Base-by-base conservation (phyloP, 2,329 filamentous ascomycete genomes). In the Septoria linicola region DNA sequence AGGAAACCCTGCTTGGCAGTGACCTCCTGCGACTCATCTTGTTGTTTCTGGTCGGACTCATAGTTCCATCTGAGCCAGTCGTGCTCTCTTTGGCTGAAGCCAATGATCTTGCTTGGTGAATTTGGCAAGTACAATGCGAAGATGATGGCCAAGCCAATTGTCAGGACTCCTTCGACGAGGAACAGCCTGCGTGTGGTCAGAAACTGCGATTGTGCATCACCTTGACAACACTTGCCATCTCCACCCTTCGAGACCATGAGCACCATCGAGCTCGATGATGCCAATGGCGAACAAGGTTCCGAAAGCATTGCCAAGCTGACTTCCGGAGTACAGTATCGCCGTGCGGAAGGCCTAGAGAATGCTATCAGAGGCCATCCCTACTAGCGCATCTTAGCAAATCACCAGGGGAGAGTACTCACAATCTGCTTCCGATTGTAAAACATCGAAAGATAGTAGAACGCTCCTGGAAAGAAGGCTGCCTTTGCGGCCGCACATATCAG, bases 391-490 rank as follows among this genome's bases (percentile, higher is more conserved):
- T n/a, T n/a, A n/a, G n/a, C n/a, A n/a, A n/a, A n/a, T n/a, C n/a
- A n/a, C n/a, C n/a, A n/a, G n/a, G n/a, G n/a, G n/a, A n/a, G n/a
- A n/a, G n/a, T n/a, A n/a, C n/a, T n/a, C 2, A 65, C 70, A 13
- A 73, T 66, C 53, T 73, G 69, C 16, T 57, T 47, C 35, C 67
- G 67, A 2, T 65, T 71, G 60, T 76, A 76, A 66, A 72, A 76
- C 3, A 66, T 68, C 11, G 63, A 67, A 6, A 75, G 64, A 23
- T 72, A 69, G 57, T 72, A 76, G 34, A 72, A 68, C 20, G 68
- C 72, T 19, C 72, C 72, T 2, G 31, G 37, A 10, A 31, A n/a
- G n/a, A n/a, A n/a, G n/a, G n/a, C n/a, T n/a, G n/a, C n/a, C n/a
- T n/a, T n/a, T n/a, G n/a, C n/a, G n/a, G n/a, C n/a, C n/a, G n/a